phyloP scores from a whole-genome alignment of 345 rosid species.

The Odontarrhena argentea region DNA sequence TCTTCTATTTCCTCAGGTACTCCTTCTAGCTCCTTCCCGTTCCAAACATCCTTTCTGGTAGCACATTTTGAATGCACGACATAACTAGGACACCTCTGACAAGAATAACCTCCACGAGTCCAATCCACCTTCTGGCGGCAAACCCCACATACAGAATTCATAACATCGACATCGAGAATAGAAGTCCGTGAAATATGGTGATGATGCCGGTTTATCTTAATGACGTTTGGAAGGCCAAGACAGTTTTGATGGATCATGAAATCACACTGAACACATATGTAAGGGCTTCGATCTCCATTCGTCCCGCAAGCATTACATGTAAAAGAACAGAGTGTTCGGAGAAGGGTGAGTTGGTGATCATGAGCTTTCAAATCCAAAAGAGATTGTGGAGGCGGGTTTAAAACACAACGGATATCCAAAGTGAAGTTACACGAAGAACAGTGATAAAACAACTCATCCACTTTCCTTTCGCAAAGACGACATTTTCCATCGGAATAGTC shows the following conservation, averaged over 20 bases:
- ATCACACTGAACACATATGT: neutral
- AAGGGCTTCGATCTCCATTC: neutral
- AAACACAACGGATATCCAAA: neutral
- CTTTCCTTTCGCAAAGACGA: neutral
- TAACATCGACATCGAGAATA: neutral
- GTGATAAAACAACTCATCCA: neutral
- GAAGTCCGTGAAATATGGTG: neutral
- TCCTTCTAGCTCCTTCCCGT: neutral
- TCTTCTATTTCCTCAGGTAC: neutral
- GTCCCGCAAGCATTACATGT: neutral
- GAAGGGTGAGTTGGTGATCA: neutral
- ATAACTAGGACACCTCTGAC: no score
- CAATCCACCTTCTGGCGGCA: no score
- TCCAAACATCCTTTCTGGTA: neutral
- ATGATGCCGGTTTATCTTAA: neutral
- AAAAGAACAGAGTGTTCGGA: neutral
- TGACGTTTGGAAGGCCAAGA: neutral
- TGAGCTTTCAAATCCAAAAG: neutral
- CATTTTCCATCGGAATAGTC: neutral
- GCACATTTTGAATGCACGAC: neutral
- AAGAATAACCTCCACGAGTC: no score
- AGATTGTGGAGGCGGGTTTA: neutral
- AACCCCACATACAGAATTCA: neutral
- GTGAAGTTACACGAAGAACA: neutral
- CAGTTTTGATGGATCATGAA: neutral